Percentiles rank a stretch among this genome's conserved stretches.
These are phyloP conservation scores for Sclerotinia subarctica DNA, from an alignment of 2,329 filamentous ascomycete species.

Conservation along the genomic window DNA sequence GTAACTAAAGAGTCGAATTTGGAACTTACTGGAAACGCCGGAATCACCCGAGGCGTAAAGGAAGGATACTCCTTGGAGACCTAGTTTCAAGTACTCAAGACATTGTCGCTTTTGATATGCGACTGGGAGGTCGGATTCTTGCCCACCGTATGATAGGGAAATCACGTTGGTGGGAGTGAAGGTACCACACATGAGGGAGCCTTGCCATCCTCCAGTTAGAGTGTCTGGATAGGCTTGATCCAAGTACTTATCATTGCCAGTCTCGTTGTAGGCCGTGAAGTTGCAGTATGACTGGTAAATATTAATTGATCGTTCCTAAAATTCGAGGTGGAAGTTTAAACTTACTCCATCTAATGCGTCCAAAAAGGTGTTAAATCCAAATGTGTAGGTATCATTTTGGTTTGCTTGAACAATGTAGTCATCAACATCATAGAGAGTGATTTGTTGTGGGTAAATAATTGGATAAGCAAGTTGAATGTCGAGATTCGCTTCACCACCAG, in stretches of 20 bases:
- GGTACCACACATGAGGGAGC: constrained; percentile 39
- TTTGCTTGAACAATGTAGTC: constrained; percentile 35
- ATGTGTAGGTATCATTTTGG: constrained; percentile 36
- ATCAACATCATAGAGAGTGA: constrained; percentile 43
- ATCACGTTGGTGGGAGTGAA: constrained; percentile 51
- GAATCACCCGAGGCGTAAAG: constrained; percentile 48
- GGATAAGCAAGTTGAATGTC: constrained; percentile 40
- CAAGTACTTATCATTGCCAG: constrained; percentile 37
- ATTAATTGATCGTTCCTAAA: constrained; percentile 24
- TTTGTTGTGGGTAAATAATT: constrained; percentile 42
- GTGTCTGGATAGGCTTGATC: constrained; percentile 32
- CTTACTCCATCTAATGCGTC: constrained; percentile 44
- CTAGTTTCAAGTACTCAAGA: constrained; percentile 51
- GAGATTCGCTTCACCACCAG: constrained; percentile 38
- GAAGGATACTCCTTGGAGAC: constrained; percentile 46
- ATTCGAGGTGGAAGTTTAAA: constrained; percentile 22
- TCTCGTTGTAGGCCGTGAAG: constrained; percentile 41
- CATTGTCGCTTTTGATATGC: constrained; percentile 53
- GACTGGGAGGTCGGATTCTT: constrained; percentile 50
- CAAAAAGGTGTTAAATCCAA: constrained; percentile 47
- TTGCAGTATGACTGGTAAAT: constrained; percentile 42
- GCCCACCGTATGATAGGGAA: constrained; percentile 52
- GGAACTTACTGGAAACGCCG: constrained; percentile 41
- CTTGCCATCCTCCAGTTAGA: constrained; percentile 27
- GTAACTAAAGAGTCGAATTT: neutral